Percentiles rank a stretch among this genome's conserved stretches.
phyloP scores from a whole-genome alignment of 257 asterid genomes.

The Sherardia arvensis region DNA sequence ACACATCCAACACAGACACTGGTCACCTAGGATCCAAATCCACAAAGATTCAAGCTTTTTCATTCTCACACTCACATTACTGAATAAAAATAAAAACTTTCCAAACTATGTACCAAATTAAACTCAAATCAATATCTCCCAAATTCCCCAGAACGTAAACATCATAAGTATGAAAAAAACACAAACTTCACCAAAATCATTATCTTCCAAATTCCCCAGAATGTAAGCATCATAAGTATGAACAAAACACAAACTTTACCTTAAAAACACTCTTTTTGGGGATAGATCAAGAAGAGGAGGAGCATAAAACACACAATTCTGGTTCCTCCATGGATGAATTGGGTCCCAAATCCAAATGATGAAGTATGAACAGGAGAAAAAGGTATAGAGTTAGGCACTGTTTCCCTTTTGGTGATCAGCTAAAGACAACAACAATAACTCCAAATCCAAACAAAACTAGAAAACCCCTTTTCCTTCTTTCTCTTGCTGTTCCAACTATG shows the following conservation, averaged over 20 bases:
- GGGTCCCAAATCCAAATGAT: slow-evolving; percentile 4
- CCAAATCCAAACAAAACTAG: slow-evolving; percentile 5
- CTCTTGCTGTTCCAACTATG: not conserved
- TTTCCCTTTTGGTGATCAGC: not conserved
- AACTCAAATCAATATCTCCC: not conserved
- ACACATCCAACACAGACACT: not conserved
- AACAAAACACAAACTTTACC: slow-evolving; percentile 13
- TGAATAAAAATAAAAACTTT: not conserved
- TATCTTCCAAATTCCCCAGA: not conserved
- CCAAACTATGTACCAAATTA: not conserved
- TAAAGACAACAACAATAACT: slow-evolving; percentile 9
- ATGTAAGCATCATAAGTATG: too few species aligned
- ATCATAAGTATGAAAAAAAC: too few species aligned
- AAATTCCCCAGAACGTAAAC: not conserved
- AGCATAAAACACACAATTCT: slow-evolving; percentile 2
- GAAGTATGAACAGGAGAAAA: slow-evolving; percentile 3
- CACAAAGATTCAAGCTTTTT: not conserved
- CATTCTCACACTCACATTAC: not conserved
- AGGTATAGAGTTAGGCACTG: slow-evolving; percentile 13
- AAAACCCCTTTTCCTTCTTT: not conserved
- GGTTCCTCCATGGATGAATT: slow-evolving; percentile 9
- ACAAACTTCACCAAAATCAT: not conserved
- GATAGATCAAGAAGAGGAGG: not conserved
- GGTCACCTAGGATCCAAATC: not conserved
- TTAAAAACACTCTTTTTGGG: not conserved